Percentiles rank a stretch among this genome's conserved stretches.
These are phyloP conservation scores for Fusarium neocosmosporiellum DNA, from an alignment of 2,329 filamentous ascomycete genomes.

Conservation along the genomic window DNA sequence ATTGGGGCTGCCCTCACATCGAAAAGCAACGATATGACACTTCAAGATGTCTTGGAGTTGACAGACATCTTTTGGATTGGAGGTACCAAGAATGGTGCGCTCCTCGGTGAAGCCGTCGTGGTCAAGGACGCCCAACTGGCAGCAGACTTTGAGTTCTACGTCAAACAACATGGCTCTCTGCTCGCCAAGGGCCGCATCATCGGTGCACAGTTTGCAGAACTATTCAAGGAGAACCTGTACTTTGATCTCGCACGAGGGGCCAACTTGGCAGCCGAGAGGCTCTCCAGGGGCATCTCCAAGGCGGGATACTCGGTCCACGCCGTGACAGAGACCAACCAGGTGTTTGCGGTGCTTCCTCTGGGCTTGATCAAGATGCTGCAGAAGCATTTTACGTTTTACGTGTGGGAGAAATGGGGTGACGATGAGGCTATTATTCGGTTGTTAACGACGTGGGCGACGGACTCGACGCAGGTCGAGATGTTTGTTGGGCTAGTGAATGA, in stretches of 20 bases:
- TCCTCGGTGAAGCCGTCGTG: slow-evolving; percentile 63
- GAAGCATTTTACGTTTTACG: slow-evolving; percentile 52
- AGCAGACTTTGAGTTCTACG: slow-evolving; percentile 60
- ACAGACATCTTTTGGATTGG: slow-evolving; percentile 67
- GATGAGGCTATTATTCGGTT: slow-evolving; percentile 55
- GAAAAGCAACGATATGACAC: slow-evolving; percentile 54
- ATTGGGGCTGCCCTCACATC: slow-evolving; percentile 58
- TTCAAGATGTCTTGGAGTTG: slow-evolving; percentile 57
- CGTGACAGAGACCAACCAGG: slow-evolving; percentile 62
- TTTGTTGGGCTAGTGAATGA: slow-evolving; percentile 42
- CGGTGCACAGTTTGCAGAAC: slow-evolving; percentile 61
- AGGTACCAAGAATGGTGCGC: slow-evolving; percentile 62
- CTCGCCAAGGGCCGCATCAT: slow-evolving; percentile 62
- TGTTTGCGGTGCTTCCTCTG: slow-evolving; percentile 58
- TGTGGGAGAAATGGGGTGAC: slow-evolving; percentile 57
- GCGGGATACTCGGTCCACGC: slow-evolving; percentile 56
- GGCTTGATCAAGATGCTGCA: slow-evolving; percentile 53
- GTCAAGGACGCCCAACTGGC: slow-evolving; percentile 56
- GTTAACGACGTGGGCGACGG: slow-evolving; percentile 64
- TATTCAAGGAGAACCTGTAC: slow-evolving; percentile 59
- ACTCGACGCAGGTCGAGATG: slow-evolving; percentile 53
- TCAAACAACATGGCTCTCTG: slow-evolving; percentile 63
- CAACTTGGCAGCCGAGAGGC: slow-evolving; percentile 56
- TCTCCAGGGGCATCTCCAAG: slow-evolving; percentile 56
- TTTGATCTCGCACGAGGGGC: slow-evolving; percentile 58